A percentile compares a stretch with the other conserved stretches of the same genome.
Evolutionary conservation across 2,329 filamentous ascomycete genomes (phyloP).

Genomic region (Pseudogymnoascus verrucosus): DNA sequence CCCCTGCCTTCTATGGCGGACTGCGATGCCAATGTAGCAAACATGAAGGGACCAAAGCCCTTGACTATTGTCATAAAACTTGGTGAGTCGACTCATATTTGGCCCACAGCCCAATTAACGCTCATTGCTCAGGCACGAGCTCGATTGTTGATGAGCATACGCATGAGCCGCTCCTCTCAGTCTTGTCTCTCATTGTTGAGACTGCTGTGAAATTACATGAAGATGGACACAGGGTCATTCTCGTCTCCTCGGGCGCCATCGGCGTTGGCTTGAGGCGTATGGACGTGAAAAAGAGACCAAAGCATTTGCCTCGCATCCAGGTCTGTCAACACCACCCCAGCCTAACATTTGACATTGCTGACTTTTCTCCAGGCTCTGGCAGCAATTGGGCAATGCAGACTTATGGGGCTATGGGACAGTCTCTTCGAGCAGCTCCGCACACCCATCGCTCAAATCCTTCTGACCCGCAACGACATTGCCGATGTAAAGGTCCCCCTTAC

Average conservation of each 20-base stretch:
- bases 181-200: conserved; percentile 86
- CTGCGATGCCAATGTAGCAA: conserved; percentile 20
- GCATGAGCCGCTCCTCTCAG: conserved; percentile 86
- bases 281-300: conserved; percentile 79
- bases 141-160: conserved; percentile 98
- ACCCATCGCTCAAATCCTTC: conserved; percentile 86
- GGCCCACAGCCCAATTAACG: not conserved
- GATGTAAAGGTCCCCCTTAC: conserved; percentile 51
- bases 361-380: conserved; percentile 61
- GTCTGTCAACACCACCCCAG: conserved; percentile 31
- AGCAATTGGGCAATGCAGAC: conserved; percentile 88
- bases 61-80: conserved; percentile 63
- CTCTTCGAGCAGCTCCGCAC: conserved; percentile 82
- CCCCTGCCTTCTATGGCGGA: not conserved
- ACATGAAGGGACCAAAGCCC: conserved; percentile 45
- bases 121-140: conserved; percentile 66
- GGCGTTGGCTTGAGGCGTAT: conserved; percentile 87
- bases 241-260: conserved; percentile 95
- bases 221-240: conserved; percentile 88
- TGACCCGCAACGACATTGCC: conserved; percentile 93
- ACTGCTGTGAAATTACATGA: conserved; percentile 80
- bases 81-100: conserved; percentile 35
- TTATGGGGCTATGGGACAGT: conserved; percentile 94
- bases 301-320: conserved; percentile 83
- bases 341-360: conserved; percentile 8